phyloP scores from a whole-genome alignment of 306 rosid genomes.

The Pterocarpus santalinus region DNA sequence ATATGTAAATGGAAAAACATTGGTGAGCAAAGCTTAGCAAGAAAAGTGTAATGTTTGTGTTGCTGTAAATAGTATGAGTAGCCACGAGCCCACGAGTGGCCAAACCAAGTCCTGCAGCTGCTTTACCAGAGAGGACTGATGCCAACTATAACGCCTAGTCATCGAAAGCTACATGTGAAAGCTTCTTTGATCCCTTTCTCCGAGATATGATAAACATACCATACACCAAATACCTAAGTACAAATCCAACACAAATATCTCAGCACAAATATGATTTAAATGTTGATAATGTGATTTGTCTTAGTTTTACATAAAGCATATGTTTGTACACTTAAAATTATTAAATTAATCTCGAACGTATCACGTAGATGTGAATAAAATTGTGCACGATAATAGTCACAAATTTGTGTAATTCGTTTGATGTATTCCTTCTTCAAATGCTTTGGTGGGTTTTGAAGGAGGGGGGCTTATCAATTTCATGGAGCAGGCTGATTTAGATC shows the following conservation, averaged over 20 bases:
- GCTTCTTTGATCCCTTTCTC: not conserved
- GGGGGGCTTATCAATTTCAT: not conserved
- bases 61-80: constrained; percentile 1
- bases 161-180: constrained; percentile 37
- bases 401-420: not conserved
- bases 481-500: not conserved
- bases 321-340: too few relatives aligned
- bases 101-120: constrained; percentile 5
- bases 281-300: not conserved
- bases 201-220: not conserved
- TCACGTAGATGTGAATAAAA: not conserved
- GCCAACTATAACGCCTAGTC: constrained; percentile 41
- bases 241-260: not conserved
- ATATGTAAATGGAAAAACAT: constrained; percentile 19
- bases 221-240: not conserved
- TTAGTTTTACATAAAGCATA: not conserved
- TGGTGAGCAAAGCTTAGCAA: not conserved
- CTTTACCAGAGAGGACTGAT: not conserved
- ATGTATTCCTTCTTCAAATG: too few relatives aligned
- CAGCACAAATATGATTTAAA: not conserved
- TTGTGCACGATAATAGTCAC: not conserved
- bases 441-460: not conserved
- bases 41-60: constrained; percentile 34
- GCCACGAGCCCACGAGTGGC: not conserved
- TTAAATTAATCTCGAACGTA: not conserved